Evolutionary conservation across 2,329 filamentous ascomycete species (phyloP).

Genomic region (Thelonectria blattea): DNA sequence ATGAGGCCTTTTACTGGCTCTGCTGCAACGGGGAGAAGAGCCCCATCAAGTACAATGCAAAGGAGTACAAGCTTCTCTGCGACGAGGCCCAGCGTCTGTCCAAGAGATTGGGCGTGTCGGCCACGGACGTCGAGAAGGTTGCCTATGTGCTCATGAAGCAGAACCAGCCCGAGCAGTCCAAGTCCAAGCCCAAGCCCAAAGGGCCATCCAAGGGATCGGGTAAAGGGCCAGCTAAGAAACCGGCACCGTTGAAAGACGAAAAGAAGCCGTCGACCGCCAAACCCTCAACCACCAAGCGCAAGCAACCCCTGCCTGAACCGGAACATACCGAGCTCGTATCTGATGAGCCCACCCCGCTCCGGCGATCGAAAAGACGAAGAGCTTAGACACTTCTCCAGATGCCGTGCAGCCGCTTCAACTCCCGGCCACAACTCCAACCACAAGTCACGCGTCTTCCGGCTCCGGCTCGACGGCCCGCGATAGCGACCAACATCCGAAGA

Average conservation of each 20-base stretch:
- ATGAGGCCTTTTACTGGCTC: conserved; percentile 79
- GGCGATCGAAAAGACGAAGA: conserved; percentile 36
- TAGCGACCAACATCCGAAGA: conserved; percentile 33
- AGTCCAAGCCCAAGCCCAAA: background rate
- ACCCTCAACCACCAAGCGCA: conserved; percentile 32
- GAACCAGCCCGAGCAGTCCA: background rate
- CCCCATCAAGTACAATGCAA: conserved; percentile 70
- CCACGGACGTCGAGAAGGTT: conserved; percentile 71
- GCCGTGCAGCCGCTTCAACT: background rate
- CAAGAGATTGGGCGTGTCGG: conserved; percentile 58
- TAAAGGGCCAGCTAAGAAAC: background rate
- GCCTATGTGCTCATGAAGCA: conserved; percentile 70
- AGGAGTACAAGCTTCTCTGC: conserved; percentile 69
- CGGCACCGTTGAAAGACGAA: conserved; percentile 9
- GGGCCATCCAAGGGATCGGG: too few relatives aligned
- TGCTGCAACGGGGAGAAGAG: conserved; percentile 58
- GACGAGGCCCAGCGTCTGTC: conserved; percentile 50
- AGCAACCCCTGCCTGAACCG: conserved; percentile 13
- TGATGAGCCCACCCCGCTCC: conserved; percentile 23
- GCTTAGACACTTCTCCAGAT: conserved; percentile 19
- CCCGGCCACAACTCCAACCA: conserved; percentile 3
- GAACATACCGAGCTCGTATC: conserved; percentile 22
- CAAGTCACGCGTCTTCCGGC: background rate
- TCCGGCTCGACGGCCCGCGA: conserved; percentile 33
- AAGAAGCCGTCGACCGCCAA: conserved; percentile 15